phyloP scores from a whole-genome alignment of 2,329 filamentous ascomycete species.

The Akanthomyces lecanii region DNA sequence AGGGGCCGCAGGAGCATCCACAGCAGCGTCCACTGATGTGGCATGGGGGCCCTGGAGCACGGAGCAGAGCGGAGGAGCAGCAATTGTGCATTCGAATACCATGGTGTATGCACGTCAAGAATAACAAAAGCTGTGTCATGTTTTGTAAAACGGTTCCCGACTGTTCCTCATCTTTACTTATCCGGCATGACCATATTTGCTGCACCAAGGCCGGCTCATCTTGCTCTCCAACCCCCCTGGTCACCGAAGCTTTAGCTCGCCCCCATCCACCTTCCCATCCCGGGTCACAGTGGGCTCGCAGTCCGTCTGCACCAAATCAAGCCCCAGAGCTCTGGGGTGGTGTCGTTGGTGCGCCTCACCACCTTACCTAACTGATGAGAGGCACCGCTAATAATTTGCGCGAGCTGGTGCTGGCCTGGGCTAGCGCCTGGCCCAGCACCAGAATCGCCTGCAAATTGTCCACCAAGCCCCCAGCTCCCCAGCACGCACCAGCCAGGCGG shows the following conservation, averaged over 20 bases:
- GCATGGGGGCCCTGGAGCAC: background rate
- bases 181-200: no score
- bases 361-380: no score
- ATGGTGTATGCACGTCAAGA: background rate
- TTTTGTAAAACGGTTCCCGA: background rate
- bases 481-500: constrained; percentile 5
- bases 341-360: no score
- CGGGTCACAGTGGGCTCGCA: background rate
- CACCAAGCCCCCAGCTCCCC: background rate
- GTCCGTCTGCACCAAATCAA: no score
- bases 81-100: background rate
- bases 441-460: background rate
- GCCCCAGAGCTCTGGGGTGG: no score
- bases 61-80: background rate
- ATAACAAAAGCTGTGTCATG: background rate
- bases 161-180: no score
- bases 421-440: background rate
- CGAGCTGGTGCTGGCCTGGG: background rate
- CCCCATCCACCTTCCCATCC: background rate
- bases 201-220: no score
- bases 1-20: background rate
- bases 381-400: background rate
- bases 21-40: background rate
- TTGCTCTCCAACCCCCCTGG: no score
- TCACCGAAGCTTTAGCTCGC: background rate